These are phyloP conservation scores for Nemania sp. DNA, from an alignment of 2,329 filamentous ascomycete genomes.

Conservation along the genomic window DNA sequence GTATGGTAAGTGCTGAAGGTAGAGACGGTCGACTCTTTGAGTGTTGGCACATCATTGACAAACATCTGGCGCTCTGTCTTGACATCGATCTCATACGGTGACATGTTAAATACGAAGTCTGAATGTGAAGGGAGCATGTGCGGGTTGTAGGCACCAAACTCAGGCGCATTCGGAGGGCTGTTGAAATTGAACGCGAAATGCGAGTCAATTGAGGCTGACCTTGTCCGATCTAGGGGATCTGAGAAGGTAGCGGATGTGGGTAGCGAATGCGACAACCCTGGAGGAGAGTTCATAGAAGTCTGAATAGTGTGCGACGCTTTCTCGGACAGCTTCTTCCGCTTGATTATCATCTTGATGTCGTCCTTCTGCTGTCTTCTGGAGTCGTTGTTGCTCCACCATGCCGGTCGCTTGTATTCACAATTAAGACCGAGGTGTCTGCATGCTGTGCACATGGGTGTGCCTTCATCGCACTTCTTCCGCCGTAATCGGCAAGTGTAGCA, in stretches of 20 bases:
- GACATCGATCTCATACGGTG: slow-evolving; percentile 91
- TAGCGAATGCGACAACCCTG: slow-evolving; percentile 78
- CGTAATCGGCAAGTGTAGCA: slow-evolving; percentile 71
- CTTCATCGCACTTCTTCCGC: slow-evolving; percentile 72
- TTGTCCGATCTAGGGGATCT: slow-evolving; percentile 71
- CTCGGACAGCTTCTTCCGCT: slow-evolving; percentile 91
- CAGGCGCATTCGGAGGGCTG: slow-evolving; percentile 56
- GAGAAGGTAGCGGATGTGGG: slow-evolving; percentile 81
- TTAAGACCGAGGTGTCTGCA: slow-evolving; percentile 76
- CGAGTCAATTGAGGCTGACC: slow-evolving; percentile 79
- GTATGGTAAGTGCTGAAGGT: slow-evolving; percentile 91
- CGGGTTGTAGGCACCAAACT: slow-evolving; percentile 64
- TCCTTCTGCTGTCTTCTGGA: slow-evolving; percentile 87
- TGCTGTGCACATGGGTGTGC: slow-evolving; percentile 63
- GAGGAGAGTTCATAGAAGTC: slow-evolving; percentile 67
- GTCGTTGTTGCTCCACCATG: slow-evolving; percentile 97
- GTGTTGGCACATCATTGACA: slow-evolving; percentile 84
- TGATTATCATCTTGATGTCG: slow-evolving; percentile 95
- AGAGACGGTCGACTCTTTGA: slow-evolving; percentile 84
- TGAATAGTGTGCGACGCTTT: slow-evolving; percentile 68
- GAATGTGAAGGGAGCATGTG: slow-evolving; percentile 60
- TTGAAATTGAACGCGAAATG: slow-evolving; percentile 79
- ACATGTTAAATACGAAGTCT: slow-evolving; percentile 61
- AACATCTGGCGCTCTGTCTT: slow-evolving; percentile 95
- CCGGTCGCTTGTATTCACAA: slow-evolving; percentile 95